Evolutionary conservation across 106 monocot species (phyloP), one percentile per base, ranked within the genome.

Genomic region (Platanthera zijinensis): DNA sequence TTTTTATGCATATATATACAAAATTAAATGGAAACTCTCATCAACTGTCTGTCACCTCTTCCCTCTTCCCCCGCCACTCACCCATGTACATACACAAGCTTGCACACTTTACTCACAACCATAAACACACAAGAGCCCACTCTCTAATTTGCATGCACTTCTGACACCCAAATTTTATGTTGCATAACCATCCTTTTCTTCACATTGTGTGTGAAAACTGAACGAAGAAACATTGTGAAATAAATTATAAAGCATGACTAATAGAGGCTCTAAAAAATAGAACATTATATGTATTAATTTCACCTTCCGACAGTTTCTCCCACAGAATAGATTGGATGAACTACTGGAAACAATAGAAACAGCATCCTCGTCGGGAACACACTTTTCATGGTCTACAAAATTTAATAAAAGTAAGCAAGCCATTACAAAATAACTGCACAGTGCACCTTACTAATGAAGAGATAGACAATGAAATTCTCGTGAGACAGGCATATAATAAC

Each of bases 361-460:
- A 80, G 71, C 78, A 73, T 93, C 87, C 10, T 22, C 68, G 51
- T 88, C 85, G 10, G 86, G 80, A 32, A 81, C 72, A 84, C 99
- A 99, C 10, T 69, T 69, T 78, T 85, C 53, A 30, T 99, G 97
- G 81, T 93, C 93, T 97, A 75, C 57, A 89, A 68, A 52, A 78
- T 39, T 69, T 7, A 57, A n/a, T 61, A 48, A 69, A 62, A 72
- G 66, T 12, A 10, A 66, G 32, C 32, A 32, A 11, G 32, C 66
- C 25, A 66, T 18, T 12, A 32, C 11, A 66, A 53, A 53, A 59
- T 10, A 18, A 79, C 18, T 28, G 21, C 25, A 2, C 14, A 17
- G 15, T 74, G 52, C 25, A 53, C 21, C 22, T 17, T 22, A 25
- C 1, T 2, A 74, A 47, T 25, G 10, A 70, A 47, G 7, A 70